phyloP scores from a whole-genome alignment of 768 basidiomycete genomes.

The Amanita rubescens region DNA sequence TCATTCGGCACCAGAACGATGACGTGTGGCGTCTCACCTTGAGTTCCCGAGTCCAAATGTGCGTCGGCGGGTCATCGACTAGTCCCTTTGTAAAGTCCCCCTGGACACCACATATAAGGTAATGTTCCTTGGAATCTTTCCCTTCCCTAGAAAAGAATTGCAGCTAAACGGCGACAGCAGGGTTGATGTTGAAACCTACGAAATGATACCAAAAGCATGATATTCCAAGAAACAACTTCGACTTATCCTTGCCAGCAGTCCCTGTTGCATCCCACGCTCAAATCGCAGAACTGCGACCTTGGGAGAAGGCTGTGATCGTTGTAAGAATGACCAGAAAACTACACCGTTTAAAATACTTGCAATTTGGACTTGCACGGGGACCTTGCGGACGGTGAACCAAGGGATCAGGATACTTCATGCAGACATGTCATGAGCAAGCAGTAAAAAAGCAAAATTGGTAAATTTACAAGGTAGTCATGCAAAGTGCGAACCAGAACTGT shows the following conservation, averaged over 20 bases:
- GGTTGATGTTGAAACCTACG: conserved; percentile 34
- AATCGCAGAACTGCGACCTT: conserved; percentile 78
- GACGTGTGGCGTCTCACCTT: conserved; percentile 41
- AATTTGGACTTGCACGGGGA: conserved; percentile 71
- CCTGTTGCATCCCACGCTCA: conserved; percentile 82
- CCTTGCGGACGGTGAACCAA: conserved; percentile 71
- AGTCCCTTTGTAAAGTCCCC: conserved; percentile 75
- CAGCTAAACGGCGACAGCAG: not conserved
- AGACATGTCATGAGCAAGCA: not conserved
- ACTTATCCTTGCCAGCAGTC: conserved; percentile 70
- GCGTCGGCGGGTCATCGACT: conserved; percentile 62
- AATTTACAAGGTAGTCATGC: conserved; percentile 67
- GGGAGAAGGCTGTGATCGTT: conserved; percentile 53
- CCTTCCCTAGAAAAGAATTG: conserved; percentile 50
- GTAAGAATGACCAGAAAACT: not conserved
- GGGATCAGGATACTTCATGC: conserved; percentile 61
- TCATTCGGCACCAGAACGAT: not conserved
- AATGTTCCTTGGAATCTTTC: conserved; percentile 64
- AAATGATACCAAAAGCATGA: conserved; percentile 80
- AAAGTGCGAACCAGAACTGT: conserved; percentile 72
- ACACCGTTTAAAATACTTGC: conserved; percentile 32
- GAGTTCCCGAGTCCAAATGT: conserved; percentile 73
- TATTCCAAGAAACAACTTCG: conserved; percentile 74
- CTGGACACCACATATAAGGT: conserved; percentile 80
- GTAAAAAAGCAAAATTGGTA: not conserved